Evolutionary conservation across 2,329 filamentous ascomycete species (phyloP).

Genomic region (Aspergillus pseudoglaucus): DNA sequence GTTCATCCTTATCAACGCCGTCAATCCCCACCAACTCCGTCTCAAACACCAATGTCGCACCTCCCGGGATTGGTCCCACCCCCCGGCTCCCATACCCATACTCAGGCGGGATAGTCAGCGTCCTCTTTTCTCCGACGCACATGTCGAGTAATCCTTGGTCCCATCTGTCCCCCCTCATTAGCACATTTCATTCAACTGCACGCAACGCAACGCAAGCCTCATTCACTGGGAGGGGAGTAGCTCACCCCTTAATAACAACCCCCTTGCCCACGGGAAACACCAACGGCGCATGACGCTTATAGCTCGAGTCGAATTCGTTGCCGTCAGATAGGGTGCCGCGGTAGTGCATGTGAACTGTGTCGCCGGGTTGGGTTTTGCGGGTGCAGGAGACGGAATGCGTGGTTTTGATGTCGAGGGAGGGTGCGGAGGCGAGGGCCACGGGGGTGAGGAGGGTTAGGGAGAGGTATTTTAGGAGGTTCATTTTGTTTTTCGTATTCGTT

Average conservation of each 20-base stretch:
- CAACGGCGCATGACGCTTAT: slow-evolving; percentile 70
- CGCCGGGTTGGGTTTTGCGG: slow-evolving; percentile 68
- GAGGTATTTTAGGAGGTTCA: slow-evolving; percentile 40
- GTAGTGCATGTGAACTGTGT: slow-evolving; percentile 83
- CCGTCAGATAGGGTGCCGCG: slow-evolving; percentile 70
- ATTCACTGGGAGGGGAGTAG: slow-evolving; percentile 13
- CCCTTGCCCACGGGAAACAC: slow-evolving; percentile 71
- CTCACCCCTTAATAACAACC: slow-evolving; percentile 81
- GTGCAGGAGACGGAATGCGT: slow-evolving; percentile 69
- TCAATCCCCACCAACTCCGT: slow-evolving; percentile 81
- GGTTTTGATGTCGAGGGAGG: slow-evolving; percentile 66
- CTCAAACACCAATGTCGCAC: slow-evolving; percentile 81
- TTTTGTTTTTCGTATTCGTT: slow-evolving; percentile 16
- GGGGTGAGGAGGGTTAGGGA: slow-evolving; percentile 46
- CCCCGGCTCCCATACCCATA: slow-evolving; percentile 71
- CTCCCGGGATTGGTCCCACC: slow-evolving; percentile 76
- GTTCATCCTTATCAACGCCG: slow-evolving; percentile 54
- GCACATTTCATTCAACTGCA: neutral
- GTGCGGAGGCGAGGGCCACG: slow-evolving; percentile 36
- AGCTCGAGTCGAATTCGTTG: slow-evolving; percentile 75
- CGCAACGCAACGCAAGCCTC: slow-evolving; percentile 1
- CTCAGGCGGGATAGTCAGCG: slow-evolving; percentile 80
- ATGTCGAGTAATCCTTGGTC: slow-evolving; percentile 84
- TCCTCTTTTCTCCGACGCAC: slow-evolving; percentile 92
- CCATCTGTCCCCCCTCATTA: slow-evolving; percentile 55